Percentiles rank a stretch among this genome's conserved stretches.
phyloP scores from a whole-genome alignment of 1,284 basidiomycete species.

The Malassezia vespertilionis region DNA sequence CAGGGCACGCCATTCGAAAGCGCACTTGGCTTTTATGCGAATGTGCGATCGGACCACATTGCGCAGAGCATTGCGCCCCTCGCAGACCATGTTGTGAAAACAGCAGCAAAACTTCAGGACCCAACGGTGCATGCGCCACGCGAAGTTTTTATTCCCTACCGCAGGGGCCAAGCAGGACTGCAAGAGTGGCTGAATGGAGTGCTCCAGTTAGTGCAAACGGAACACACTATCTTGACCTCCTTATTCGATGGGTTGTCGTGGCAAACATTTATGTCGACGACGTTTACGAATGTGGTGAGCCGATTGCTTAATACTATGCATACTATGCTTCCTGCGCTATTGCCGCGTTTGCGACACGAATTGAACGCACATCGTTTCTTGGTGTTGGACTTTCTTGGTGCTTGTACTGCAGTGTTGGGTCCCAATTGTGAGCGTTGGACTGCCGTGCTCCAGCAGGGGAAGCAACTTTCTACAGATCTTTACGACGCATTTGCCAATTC shows the following conservation, averaged over 20 bases:
- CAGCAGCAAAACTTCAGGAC: conserved; percentile 5
- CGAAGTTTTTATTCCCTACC: conserved; percentile 13
- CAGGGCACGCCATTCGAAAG: not conserved
- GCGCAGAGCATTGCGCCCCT: not conserved
- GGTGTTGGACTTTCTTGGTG: conserved; percentile 25
- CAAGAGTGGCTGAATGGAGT: conserved; percentile 27
- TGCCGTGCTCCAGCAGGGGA: not conserved
- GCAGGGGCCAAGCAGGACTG: conserved; percentile 20
- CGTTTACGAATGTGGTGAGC: conserved; percentile 23
- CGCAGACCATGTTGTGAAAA: not conserved
- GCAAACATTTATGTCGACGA: conserved; percentile 19
- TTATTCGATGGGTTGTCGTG: conserved; percentile 24
- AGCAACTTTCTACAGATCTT: conserved; percentile 18
- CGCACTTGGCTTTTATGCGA: conserved; percentile 4
- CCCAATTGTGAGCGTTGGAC: conserved; percentile 19
- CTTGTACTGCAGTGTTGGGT: conserved; percentile 19
- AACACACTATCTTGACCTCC: conserved; percentile 23
- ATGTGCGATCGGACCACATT: conserved; percentile 8
- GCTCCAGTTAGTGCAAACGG: conserved; percentile 31
- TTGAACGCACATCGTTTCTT: conserved; percentile 33
- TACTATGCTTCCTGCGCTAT: conserved; percentile 21
- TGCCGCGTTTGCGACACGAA: conserved; percentile 25
- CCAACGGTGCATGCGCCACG: conserved; percentile 6
- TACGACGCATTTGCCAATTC: conserved; percentile 19
- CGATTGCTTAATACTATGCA: conserved; percentile 18